Base-by-base conservation (phyloP, 1,139 yeast genomes). In the Candida freyschussii region DNA sequence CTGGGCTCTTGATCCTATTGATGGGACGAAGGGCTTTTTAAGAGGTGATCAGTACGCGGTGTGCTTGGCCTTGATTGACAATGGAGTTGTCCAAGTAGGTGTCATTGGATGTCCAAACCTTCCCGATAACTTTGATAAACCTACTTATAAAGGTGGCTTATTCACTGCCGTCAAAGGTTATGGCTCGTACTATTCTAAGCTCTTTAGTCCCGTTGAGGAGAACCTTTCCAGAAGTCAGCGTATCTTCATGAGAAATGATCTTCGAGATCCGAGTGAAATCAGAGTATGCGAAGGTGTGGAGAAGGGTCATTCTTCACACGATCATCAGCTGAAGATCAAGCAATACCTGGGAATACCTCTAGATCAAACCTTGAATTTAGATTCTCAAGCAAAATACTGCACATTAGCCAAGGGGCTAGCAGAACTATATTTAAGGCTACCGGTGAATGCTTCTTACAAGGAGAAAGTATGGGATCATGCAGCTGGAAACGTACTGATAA, bases 401-500 rank as follows among this genome's bases (percentile, higher is more conserved):
- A 76, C 89, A 13, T 69, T 91, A 38, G 79, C 97, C 9, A 72
- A 82, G 46, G 98, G 98, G 26, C 81, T 83, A 41, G 97, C 96
- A 4, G 97, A 91, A 53, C 74, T 89, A 17, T 91, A 93, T 50
- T 67, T 91, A 44, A 78, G 99, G 47, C 65, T 93, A 39, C 98
- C 99, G 10, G 75, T 80, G 29, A 77, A 72, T 44, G 70, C 75
- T 32, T 62, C 72, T 4, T 91, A 89, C 57, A 74, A 85, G 51
- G 99, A 91, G 56, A 91, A 93, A 62, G 87, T 91, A 40, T 91
- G 98, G 98, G 99, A 91, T 59, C 99, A 91, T 57, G 97, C 97
- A 16, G 95, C 96, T 3, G 99, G 98, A 6, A 81, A 83, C 48
- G 67, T 89, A 10, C 71, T 91, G 44, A 78, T 93, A 26, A 69